Evolutionary conservation across 139 green algal species (phyloP).

Genomic region (Deuterostichococcus epilithicus): DNA sequence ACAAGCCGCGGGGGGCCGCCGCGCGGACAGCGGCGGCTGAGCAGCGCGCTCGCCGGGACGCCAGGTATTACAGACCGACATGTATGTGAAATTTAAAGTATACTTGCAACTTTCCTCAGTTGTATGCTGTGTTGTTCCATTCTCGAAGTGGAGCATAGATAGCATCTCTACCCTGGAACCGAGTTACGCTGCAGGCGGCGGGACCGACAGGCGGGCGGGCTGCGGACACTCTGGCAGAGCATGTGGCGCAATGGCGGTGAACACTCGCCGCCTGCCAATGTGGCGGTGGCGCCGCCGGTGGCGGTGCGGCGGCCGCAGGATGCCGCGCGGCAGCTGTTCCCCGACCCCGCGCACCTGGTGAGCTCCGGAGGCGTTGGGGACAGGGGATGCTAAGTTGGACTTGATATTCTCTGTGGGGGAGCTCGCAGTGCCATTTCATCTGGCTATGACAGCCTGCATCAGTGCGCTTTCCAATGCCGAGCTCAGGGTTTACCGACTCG

Average conservation of each 20-base stretch:
- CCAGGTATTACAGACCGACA: neutral
- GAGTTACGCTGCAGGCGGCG: neutral
- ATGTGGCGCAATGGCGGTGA: neutral
- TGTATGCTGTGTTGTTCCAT: no score
- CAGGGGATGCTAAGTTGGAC: no score
- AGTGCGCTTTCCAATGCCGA: no score
- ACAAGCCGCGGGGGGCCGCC: slow-evolving; percentile 26
- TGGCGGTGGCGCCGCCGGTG: neutral
- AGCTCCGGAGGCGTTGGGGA: neutral
- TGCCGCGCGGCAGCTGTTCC: neutral
- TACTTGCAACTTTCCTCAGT: no score
- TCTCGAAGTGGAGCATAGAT: no score
- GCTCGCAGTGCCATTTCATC: no score
- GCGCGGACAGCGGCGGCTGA: neutral
- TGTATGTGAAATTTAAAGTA: no score
- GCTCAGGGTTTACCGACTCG: no score
- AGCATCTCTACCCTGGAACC: no score
- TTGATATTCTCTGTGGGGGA: no score
- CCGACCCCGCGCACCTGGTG: neutral
- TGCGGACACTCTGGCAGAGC: neutral
- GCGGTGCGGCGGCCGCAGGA: neutral
- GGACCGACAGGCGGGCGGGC: neutral
- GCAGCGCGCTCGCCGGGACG: neutral
- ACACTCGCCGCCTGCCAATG: neutral
- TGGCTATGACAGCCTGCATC: no score